Evolutionary conservation across 305 asterid genomes (phyloP).

Genomic region (Stenogyne calaminthoides): DNA sequence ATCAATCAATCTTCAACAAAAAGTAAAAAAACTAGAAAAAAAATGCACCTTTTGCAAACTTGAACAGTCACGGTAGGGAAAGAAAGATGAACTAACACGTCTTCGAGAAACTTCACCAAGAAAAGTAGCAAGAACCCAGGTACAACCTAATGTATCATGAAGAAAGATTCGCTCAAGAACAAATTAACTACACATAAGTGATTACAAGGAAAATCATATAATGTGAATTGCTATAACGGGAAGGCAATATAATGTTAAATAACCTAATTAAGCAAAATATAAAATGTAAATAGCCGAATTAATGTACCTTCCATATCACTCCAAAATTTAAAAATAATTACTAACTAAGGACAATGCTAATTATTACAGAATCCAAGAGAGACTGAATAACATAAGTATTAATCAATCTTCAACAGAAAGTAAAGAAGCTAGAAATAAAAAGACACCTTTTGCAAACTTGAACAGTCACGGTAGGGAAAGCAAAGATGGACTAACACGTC

Average conservation of each 20-base stretch:
- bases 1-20: too few species aligned
- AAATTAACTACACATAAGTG: neutral
- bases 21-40: neutral
- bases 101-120: neutral
- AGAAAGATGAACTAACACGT: neutral
- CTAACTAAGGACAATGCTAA: too few species aligned
- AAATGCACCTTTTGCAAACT: neutral
- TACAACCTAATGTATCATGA: neutral
- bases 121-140: neutral
- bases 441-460: conserved; percentile 1
- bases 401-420: neutral
- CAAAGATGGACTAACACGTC: neutral
- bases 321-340: too few species aligned
- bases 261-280: too few species aligned
- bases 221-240: too few species aligned
- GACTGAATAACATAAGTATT: neutral
- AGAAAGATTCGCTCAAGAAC: neutral
- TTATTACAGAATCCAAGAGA: too few species aligned
- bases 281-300: too few species aligned
- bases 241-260: neutral
- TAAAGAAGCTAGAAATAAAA: neutral
- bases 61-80: conserved; percentile 6
- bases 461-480: neutral
- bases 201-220: neutral
- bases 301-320: too few species aligned